Base-by-base conservation (phyloP, 164 flowering plant genomes). In the Sedum album region DNA sequence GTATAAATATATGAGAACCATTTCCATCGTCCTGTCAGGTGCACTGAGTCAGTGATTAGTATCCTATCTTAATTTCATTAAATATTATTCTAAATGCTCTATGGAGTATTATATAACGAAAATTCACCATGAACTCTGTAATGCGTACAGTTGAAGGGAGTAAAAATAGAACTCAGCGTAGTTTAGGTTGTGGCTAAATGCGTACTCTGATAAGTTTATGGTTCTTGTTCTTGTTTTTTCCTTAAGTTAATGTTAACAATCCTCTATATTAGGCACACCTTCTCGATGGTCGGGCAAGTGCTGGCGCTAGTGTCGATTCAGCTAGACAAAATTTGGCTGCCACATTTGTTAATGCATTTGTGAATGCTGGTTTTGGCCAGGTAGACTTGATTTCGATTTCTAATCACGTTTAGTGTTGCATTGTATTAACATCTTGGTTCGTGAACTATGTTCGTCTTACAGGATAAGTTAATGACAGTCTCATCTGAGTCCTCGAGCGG, bases 351-450 rank as follows among this genome's bases (percentile, higher is more conserved):
- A 95, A 95, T 85, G 99, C 97, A 35, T 92, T 92, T 78, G 97
- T 95, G 20, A 95, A 95, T 89, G 99, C 99, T 63, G 99, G 97
- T 18, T 95, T 95, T 82, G 94, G 97, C 25, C 97, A 88, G 92
- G 97, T 92, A 82, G 49, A 60, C 48, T 60, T 28, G 31, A 44
- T 46, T 23, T 30, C 10, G 53, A 35, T 55, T 17, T 5, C 28
- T 23, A 31, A 20, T 25, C 17, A 41, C 10, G 5, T 23, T 51
- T 13, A 71, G 36, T 31, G 25, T 41, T 15, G 28, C 15, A 15
- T 10, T 14, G 31, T 48, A 49, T 4, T n/a, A 68, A 14, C 63
- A 30, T 7, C 13, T 81, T 38, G 51, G 28, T 66, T 49, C 67
- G 6, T 36, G 66, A 60, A 51, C 26, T 55, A 18, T 15, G 25